Conservation (phyloP, 148 eudicot genomes). For the Chenopodium album region DNA sequence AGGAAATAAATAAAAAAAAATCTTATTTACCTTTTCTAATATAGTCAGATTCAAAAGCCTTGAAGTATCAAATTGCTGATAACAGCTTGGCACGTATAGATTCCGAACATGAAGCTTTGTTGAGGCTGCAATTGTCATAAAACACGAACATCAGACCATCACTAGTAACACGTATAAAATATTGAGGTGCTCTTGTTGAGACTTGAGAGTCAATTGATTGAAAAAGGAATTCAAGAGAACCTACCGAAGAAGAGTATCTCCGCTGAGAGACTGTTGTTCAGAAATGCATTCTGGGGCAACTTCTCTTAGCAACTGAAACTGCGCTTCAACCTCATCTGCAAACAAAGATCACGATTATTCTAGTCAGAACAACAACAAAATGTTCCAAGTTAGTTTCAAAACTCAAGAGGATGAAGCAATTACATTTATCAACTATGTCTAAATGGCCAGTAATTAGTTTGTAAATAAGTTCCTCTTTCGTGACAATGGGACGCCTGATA, state of each 20-base stretch:
- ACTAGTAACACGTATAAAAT: neutral
- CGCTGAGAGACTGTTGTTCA: constrained; percentile 51
- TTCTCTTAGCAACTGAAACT: constrained; percentile 59
- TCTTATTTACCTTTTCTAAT: constrained; percentile 6
- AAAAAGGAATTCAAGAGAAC: neutral
- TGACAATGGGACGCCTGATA: constrained; percentile 55
- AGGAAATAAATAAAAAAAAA: neutral
- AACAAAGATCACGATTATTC: constrained; percentile 3
- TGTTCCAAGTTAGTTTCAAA: too few species aligned
- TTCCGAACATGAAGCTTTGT: constrained; percentile 47
- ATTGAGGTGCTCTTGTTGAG: neutral
- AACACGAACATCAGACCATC: neutral
- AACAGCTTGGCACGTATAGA: constrained; percentile 51
- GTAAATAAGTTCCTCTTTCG: constrained; percentile 76
- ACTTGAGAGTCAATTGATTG: too few species aligned
- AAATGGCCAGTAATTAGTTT: constrained; percentile 46
- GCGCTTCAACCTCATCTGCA: constrained; percentile 77
- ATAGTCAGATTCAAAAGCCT: neutral
- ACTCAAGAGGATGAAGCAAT: constrained; percentile 2
- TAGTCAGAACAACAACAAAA: neutral
- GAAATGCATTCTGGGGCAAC: constrained; percentile 69
- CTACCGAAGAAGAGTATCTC: constrained; percentile 67
- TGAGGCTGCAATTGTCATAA: constrained; percentile 49
- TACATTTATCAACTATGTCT: constrained; percentile 69
- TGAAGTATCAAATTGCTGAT: constrained; percentile 39